Percentiles rank a stretch among this genome's conserved stretches.
Evolutionary conservation across 2,329 filamentous ascomycete species (phyloP).

Genomic region (Chaetoscypha palmicola): DNA sequence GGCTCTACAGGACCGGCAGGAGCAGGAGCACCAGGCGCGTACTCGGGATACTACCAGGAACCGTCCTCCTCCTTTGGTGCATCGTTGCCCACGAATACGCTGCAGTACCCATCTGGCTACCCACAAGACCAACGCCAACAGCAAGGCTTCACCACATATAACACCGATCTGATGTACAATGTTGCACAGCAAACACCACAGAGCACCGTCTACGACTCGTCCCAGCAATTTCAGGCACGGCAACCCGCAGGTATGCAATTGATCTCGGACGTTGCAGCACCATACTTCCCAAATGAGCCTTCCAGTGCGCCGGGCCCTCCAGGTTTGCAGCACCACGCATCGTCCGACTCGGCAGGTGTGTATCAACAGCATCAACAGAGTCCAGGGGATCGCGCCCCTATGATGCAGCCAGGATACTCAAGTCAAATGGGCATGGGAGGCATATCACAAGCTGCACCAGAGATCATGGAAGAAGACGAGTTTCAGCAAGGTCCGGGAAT

Average conservation of each 20-base stretch:
- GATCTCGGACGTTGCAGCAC: conserved; percentile 63
- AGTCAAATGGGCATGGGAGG: conserved; percentile 41
- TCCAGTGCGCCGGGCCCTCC: conserved; percentile 53
- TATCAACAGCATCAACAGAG: conserved; percentile 48
- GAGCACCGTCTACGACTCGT: conserved; percentile 62
- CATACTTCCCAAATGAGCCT: conserved; percentile 68
- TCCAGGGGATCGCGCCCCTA: conserved; percentile 47
- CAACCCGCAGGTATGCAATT: conserved; percentile 74
- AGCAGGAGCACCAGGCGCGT: conserved; percentile 38
- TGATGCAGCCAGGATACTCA: conserved; percentile 47
- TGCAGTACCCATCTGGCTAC: conserved; percentile 27
- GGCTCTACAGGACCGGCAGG: too few species aligned
- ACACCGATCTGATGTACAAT: conserved; percentile 70
- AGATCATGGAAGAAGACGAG: conserved; percentile 51
- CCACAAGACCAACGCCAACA: conserved; percentile 48
- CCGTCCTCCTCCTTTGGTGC: conserved; percentile 42
- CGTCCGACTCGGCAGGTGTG: conserved; percentile 50
- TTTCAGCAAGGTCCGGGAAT: conserved; percentile 44
- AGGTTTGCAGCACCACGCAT: conserved; percentile 43
- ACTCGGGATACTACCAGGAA: conserved; percentile 55
- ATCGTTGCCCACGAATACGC: conserved; percentile 32
- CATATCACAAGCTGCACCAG: conserved; percentile 38
- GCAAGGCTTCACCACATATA: conserved; percentile 51
- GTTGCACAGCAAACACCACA: conserved; percentile 57
- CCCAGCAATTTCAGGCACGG: conserved; percentile 67